Evolutionary conservation across 495 filamentous ascomycete species (phyloP), one percentile per base, ranked within the genome.

Genomic region (Xylaria telfairii): DNA sequence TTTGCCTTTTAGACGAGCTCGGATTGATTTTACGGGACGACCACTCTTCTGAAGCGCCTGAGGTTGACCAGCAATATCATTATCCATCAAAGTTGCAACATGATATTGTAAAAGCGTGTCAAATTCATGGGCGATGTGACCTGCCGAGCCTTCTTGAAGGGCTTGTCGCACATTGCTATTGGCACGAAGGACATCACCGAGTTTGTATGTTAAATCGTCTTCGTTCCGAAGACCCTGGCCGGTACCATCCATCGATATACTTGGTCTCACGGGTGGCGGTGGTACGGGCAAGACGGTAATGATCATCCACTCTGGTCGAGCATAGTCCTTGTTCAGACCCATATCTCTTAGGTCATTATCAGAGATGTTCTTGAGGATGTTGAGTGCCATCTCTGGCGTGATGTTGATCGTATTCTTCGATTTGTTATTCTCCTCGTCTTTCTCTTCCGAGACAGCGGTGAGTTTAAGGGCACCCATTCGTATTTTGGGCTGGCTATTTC

Each of bases 21-120:
- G 93, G 73, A 99, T 95, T 30, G 94, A 92, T 83, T 99, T 99
- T 70, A 99, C 92, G 0, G 96, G 95, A 72, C 96, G 87, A 47
- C 97, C 97, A 47, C 93, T 95, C 81, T 99, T 99, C 77, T 98
- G 96, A 79, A 98, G 84, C 5, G 96, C 96, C 78, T 96, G 95
- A 0, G 96, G 96, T 71, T 96, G 92, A 57, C 95, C 95, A 67
- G 96, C 96, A 79, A 97, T 97, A 77, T 98, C 94, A 75, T 99
- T 99, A 77, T 98, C 96, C 96, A 99, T 99, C 82, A 97, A 95
- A 8, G 96, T 99, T 10, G 96, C 96, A 54, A 98, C 95, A 76
- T 99, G 96, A 78, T 96, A 99, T 74, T 99, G 96, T n/a, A 99
- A 83, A 9, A 99, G 83, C 67, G 89, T 88, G 80, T 97, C 92